Evolutionary conservation across 345 rosid genomes (phyloP).

Genomic region (Excoecaria cochinchinensis): DNA sequence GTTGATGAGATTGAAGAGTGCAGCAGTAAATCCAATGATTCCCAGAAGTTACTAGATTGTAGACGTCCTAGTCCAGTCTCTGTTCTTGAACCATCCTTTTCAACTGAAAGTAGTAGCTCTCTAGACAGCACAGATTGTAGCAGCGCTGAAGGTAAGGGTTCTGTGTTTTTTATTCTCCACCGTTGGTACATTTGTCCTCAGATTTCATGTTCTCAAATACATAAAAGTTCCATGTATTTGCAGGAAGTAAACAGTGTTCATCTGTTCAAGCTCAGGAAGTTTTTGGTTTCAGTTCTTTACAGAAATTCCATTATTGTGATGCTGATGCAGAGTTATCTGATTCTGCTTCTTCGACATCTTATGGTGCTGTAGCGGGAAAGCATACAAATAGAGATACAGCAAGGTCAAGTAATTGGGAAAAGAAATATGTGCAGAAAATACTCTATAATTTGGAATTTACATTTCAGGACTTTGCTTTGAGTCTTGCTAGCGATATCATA

Average conservation of each 20-base stretch:
- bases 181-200: too few relatives aligned
- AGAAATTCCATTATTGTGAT: conserved; percentile 40
- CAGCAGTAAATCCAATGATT: conserved; percentile 35
- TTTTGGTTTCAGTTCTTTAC: conserved; percentile 39
- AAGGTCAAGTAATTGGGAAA: conserved; percentile 52
- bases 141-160: conserved; percentile 44
- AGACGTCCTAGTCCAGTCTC: conserved; percentile 75
- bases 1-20: conserved; percentile 49
- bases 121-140: conserved; percentile 55
- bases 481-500: conserved; percentile 41
- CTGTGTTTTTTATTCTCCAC: neutral
- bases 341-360: conserved; percentile 63
- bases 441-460: conserved; percentile 54
- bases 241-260: conserved; percentile 56
- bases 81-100: conserved; percentile 55
- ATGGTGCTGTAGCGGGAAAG: conserved; percentile 33
- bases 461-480: conserved; percentile 65
- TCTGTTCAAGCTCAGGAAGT: conserved; percentile 53
- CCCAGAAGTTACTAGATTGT: conserved; percentile 29
- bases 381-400: conserved; percentile 24
- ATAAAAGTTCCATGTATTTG: conserved; percentile 20
- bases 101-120: conserved; percentile 63
- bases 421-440: conserved; percentile 60
- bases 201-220: neutral
- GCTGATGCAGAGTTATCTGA: conserved; percentile 56